Evolutionary conservation across 306 rosid genomes (phyloP).

Genomic region (peach (Prunus persica)): DNA sequence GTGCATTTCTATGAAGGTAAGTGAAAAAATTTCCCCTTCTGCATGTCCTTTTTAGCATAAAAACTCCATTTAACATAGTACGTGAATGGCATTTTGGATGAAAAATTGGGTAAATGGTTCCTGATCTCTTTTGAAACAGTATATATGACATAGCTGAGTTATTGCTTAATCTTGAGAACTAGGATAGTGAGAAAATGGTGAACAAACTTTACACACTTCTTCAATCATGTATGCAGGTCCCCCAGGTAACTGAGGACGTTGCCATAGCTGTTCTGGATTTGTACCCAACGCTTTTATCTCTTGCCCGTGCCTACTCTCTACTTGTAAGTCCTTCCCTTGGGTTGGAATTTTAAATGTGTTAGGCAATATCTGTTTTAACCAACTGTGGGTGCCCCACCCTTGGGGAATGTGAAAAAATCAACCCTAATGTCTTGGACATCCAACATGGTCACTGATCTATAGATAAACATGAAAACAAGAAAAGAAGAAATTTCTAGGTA

Average conservation of each 20-base stretch:
- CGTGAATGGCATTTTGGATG: not conserved
- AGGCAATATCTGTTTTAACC: not conserved
- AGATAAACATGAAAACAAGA: not conserved
- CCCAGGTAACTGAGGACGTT: slow-evolving; percentile 94
- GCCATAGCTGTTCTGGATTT: slow-evolving; percentile 83
- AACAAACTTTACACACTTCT: slow-evolving; percentile 1
- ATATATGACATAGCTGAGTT: too few relatives aligned
- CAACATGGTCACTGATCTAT: not conserved
- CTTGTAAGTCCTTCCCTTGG: slow-evolving; percentile 53
- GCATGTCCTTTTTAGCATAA: not conserved
- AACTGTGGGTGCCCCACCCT: not conserved
- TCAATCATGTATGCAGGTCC: slow-evolving; percentile 58
- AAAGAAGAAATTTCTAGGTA: not conserved
- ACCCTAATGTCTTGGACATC: not conserved
- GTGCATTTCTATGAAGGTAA: not conserved
- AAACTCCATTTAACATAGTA: not conserved
- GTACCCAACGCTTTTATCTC: slow-evolving; percentile 76
- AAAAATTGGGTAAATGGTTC: not conserved
- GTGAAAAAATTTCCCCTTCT: not conserved
- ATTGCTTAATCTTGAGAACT: not conserved
- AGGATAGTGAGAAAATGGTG: not conserved
- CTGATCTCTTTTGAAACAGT: not conserved
- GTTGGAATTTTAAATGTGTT: not conserved
- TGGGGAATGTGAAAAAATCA: not conserved
- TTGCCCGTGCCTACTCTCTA: slow-evolving; percentile 66